Base-by-base conservation (phyloP, 352 stramenopile genomes). In the Pythium sukuiense region DNA sequence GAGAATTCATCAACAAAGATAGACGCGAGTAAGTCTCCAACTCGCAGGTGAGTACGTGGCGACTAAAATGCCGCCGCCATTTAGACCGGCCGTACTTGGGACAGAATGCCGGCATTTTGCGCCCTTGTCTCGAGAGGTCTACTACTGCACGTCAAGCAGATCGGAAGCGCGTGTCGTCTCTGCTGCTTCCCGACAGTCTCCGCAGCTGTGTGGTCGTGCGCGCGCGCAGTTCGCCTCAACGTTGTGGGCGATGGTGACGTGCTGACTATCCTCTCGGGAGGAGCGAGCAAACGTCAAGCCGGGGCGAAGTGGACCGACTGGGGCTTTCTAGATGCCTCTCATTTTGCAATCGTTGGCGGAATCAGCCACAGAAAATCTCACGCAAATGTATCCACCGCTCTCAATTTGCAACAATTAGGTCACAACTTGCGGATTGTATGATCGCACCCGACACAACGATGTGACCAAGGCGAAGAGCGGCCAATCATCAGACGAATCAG, bases 61-160 rank as follows among this genome's bases (percentile, higher is more conserved):
- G 52, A 58, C 52, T 58, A 58, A 30, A 27, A 6, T 6, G 7
- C 6, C 45, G 45, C 20, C 5, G n/a, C 45, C 45, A 52, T 52
- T 49, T 52, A 52, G 48, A 35, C 13, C 20, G 26, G 26, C 9
- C 76, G 49, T 46, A 92, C 83, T 80, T 88, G 60, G 81, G 71
- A 59, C 84, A 92, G 59, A 92, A 89, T 59, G 72, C 76, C 57
- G 83, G 80, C 83, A 92, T 92, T 16, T 48, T 52, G 45, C 32
- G 53, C 53, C 30, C 37, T 55, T 55, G 26, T 35, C 48, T 37
- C 49, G 29, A 39, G 26, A 26, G 49, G 6, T 11, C 4, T 2
- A 27, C 43, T 50, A 4, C 24, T 54, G 7, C 48, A 27, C 26
- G 45, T 52, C 45, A 52, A 52, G 45, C n/a, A 7, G 16, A 49